Evolutionary conservation across 768 basidiomycete species (phyloP), one percentile per base, ranked within the genome.

Genomic region (Ramaria sp.): DNA sequence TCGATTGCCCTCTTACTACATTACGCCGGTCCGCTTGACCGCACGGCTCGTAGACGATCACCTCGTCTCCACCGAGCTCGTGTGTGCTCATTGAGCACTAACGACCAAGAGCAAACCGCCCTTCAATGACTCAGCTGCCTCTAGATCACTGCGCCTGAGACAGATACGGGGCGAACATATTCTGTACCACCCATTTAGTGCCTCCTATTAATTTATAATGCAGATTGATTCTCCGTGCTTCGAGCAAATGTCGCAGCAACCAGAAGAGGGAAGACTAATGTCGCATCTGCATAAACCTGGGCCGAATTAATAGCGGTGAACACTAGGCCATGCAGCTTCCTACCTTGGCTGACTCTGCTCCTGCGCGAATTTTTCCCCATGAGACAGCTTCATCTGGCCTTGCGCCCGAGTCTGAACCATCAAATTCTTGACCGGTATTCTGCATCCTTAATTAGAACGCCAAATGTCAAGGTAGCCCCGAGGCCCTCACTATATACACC

Each of bases 391-490:
- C 96, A 64, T 99, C 96, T 9, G 96, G 96, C 58, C 91, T 77
- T 33, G 96, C 94, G 17, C 95, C 95, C 5, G 94, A 94, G 69
- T 98, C 95, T 7, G 93, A 97, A 1, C 96, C 96, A 68, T 99
- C 96, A 62, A 96, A 99, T 73, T 99, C 96, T 74, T 99, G 93
- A 0, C 95, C 96, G 1, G 96, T 99, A 66, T 98, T 99, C 89
- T 91, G 61, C 0, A 20, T 59, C 27, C 43, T 13, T 37, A 48
- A 17, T 19, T 15, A 24, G 53, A 58, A 48, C 48, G 12, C 22
- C 2, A 34, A 5, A 34, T 7, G 7, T 52, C 5, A 7, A 27
- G 27, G 13, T 15, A 30, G 33, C 20, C 2, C 20, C 7, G 7
- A 12, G 33, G 3, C 42, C 69, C 86, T 60, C 62, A 89, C 89